Evolutionary conservation across 2,329 filamentous ascomycete genomes (phyloP).

Genomic region (Colletotrichum sp.): DNA sequence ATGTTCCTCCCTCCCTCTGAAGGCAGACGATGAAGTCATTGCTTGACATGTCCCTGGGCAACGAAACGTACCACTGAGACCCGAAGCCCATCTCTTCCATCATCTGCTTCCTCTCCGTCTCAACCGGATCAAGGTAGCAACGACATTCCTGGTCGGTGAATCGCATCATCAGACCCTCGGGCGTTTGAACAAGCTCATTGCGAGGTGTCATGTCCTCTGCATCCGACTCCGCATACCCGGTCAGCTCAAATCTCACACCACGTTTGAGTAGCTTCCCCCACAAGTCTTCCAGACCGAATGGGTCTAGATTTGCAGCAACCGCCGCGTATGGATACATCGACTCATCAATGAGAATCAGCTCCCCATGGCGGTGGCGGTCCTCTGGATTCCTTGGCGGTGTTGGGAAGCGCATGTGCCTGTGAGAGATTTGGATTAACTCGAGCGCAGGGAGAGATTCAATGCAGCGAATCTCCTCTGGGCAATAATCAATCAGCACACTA

Average conservation of each 20-base stretch:
- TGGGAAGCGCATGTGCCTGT: background rate
- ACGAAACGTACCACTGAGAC: background rate
- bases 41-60: background rate
- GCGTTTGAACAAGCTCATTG: background rate
- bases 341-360: background rate
- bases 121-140: background rate
- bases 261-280: background rate
- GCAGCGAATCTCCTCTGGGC: background rate
- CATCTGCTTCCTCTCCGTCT: background rate
- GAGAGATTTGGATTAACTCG: background rate
- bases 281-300: background rate
- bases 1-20: fast-evolving
- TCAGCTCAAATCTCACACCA: background rate
- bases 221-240: fast-evolving
- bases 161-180: background rate
- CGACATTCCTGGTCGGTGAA: background rate
- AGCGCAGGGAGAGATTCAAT: background rate
- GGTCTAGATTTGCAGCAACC: fast-evolving
- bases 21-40: fast-evolving
- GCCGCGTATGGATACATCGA: background rate
- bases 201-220: background rate
- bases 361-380: background rate
- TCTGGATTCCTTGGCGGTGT: background rate
- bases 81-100: background rate
- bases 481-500: too few species aligned